Evolutionary conservation across 2,329 filamentous ascomycete species (phyloP).

Genomic region (Arthroderma sp.): DNA sequence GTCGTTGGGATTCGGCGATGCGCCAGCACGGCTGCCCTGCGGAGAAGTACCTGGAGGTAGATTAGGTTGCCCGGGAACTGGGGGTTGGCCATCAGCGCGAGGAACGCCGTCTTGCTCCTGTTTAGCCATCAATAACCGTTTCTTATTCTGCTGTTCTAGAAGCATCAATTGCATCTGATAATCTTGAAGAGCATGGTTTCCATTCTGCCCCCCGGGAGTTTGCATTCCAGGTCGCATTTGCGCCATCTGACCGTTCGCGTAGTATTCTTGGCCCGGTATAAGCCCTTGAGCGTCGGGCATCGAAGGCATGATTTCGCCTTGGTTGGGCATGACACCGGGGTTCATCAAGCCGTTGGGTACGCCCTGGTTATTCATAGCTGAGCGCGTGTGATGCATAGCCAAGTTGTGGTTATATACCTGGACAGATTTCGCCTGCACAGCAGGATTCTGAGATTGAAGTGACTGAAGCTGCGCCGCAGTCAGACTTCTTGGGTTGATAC

Average conservation of each 20-base stretch:
- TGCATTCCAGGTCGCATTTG: constrained; percentile 15
- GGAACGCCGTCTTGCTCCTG: constrained; percentile 53
- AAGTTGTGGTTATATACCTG: constrained; percentile 77
- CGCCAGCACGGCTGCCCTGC: constrained; percentile 42
- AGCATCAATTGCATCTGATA: constrained; percentile 60
- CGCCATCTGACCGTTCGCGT: constrained; percentile 41
- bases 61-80: constrained; percentile 19
- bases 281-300: constrained; percentile 48
- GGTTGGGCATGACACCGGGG: constrained; percentile 53
- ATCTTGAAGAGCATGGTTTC: constrained; percentile 53
- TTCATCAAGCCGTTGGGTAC: constrained; percentile 60
- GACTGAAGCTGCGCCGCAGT: constrained; percentile 62
- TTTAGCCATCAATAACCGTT: constrained; percentile 51
- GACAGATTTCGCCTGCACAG: constrained; percentile 67
- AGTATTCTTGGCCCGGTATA: constrained; percentile 42
- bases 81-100: constrained; percentile 37
- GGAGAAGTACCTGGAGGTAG: constrained; percentile 45
- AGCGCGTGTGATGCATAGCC: constrained; percentile 61
- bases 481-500: constrained; percentile 62
- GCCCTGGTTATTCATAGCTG: constrained; percentile 67
- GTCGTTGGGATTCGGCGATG: constrained; percentile 49
- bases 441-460: constrained; percentile 42
- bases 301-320: constrained; percentile 70
- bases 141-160: constrained; percentile 56
- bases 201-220: constrained; percentile 17